Percentiles rank a stretch among this genome's conserved stretches.
Conservation (phyloP, 78 protist species). For the Dictyostelium firmibasis region DNA sequence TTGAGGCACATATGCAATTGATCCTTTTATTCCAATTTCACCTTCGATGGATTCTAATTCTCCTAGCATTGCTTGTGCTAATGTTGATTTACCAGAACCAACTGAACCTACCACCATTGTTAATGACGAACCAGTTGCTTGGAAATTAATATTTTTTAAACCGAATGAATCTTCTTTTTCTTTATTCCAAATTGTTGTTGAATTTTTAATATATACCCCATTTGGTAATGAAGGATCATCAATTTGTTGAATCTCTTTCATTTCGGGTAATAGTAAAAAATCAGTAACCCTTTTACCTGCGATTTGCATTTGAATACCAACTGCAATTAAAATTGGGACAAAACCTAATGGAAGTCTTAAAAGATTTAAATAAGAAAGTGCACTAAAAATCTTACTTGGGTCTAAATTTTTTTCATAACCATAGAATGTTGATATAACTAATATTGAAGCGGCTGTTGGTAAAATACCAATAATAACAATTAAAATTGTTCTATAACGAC, state of each 20-base stretch:
- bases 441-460: constrained; percentile 33
- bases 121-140: constrained; percentile 8
- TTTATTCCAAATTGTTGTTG: constrained; percentile 18
- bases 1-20: constrained; percentile 93
- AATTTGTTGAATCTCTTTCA: background rate
- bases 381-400: constrained; percentile 84
- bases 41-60: constrained; percentile 56
- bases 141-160: constrained; percentile 26
- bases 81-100: constrained; percentile 94
- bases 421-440: constrained; percentile 58
- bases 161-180: constrained; percentile 3
- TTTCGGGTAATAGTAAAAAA: constrained; percentile 65
- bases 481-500: constrained; percentile 24
- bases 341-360: constrained; percentile 89
- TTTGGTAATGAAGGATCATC: background rate
- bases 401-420: constrained; percentile 37
- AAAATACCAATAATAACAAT: constrained; percentile 35
- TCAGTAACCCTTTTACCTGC: constrained; percentile 75
- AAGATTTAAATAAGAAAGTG: constrained; percentile 88
- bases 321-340: constrained; percentile 82
- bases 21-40: constrained; percentile 6
- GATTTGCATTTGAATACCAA: constrained; percentile 75
- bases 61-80: constrained; percentile 87
- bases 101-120: constrained; percentile 89
- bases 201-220: constrained; percentile 38